These are phyloP conservation scores for Allium fistulosum DNA, from an alignment of 106 monocot species.

Conservation along the genomic window DNA sequence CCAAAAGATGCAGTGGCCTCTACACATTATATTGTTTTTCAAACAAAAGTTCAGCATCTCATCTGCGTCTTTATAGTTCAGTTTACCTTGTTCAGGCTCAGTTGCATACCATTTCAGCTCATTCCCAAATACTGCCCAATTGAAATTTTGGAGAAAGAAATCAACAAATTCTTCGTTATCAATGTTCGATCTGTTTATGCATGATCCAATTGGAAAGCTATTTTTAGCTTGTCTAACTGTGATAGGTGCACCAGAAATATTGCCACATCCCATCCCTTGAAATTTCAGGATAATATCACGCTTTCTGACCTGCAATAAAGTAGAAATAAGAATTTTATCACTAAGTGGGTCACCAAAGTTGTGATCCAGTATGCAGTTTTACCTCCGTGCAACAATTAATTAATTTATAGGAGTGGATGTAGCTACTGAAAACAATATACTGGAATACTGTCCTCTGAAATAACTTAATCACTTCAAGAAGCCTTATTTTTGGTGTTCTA, in stretches of 20 bases:
- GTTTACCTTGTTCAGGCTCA: slow-evolving; percentile 54
- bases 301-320: slow-evolving; percentile 42
- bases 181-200: slow-evolving; percentile 57
- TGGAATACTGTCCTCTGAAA: no score
- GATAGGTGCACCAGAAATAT: slow-evolving; percentile 23
- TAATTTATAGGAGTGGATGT: no score
- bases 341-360: no score
- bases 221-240: slow-evolving; percentile 66
- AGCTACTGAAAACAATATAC: no score
- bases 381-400: background rate
- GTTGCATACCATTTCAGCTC: slow-evolving; percentile 90
- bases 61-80: slow-evolving; percentile 89
- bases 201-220: slow-evolving; percentile 83
- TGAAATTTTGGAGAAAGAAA: slow-evolving; percentile 89
- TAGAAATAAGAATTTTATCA: no score
- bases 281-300: slow-evolving; percentile 55
- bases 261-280: slow-evolving; percentile 6
- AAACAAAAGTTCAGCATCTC: slow-evolving; percentile 63
- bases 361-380: background rate
- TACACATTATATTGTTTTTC: slow-evolving; percentile 38
- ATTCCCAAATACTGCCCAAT: slow-evolving; percentile 96
- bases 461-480: no score
- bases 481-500: no score
- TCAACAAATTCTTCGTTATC: slow-evolving; percentile 86
- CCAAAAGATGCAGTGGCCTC: slow-evolving; percentile 96